These are phyloP conservation scores for Inonotus obliquus DNA, from an alignment of 1,284 basidiomycete species.

Conservation along the genomic window DNA sequence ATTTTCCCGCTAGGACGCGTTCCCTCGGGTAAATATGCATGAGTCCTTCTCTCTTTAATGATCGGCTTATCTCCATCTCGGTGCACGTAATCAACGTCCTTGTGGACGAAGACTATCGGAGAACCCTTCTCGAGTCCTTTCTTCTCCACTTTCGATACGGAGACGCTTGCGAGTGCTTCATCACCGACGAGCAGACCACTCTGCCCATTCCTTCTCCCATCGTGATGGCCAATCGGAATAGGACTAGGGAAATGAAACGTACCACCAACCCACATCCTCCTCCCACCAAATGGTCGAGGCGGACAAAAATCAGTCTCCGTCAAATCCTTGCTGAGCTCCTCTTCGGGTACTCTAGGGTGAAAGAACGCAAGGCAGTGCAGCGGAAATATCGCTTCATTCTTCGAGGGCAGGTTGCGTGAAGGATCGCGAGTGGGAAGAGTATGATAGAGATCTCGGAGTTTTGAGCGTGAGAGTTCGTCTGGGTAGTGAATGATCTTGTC, in stretches of 20 bases:
- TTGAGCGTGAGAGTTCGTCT: neutral
- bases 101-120: conserved; percentile 78
- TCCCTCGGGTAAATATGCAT: conserved; percentile 62
- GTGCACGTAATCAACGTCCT: conserved; percentile 41
- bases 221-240: too few species aligned
- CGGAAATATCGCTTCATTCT: neutral
- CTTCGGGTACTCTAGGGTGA: conserved; percentile 59
- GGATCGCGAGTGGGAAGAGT: conserved; percentile 9
- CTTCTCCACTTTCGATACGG: conserved; percentile 53
- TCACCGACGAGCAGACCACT: conserved; percentile 41
- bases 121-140: conserved; percentile 55
- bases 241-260: conserved; percentile 35
- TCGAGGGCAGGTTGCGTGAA: neutral
- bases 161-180: conserved; percentile 45
- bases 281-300: conserved; percentile 60
- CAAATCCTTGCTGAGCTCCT: conserved; percentile 58
- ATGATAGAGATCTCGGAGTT: conserved; percentile 9
- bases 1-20: conserved; percentile 23
- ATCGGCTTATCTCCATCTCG: conserved; percentile 37
- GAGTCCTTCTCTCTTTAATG: conserved; percentile 64
- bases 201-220: neutral
- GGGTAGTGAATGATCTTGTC: neutral
- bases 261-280: conserved; percentile 84
- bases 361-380: conserved; percentile 71
- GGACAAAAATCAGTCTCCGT: conserved; percentile 70